Evolutionary conservation across 1,139 yeast genomes (phyloP), one percentile per base, ranked within the genome.

Genomic region (Meyerozyma elateridarum): DNA sequence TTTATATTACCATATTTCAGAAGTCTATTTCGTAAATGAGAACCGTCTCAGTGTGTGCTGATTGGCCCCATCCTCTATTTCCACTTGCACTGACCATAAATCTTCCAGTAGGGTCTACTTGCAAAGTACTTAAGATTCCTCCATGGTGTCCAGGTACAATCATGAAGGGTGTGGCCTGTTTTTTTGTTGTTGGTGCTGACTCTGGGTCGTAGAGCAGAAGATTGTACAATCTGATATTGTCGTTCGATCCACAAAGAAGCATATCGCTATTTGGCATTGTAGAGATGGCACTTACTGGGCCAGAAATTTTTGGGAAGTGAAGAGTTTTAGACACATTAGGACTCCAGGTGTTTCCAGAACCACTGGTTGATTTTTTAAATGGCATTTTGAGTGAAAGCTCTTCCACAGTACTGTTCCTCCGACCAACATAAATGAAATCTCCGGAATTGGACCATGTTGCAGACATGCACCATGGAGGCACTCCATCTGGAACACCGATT

Each of bases 381-480:
- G 83, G 77, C 71, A 73, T 76, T 30, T 80, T 74, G 11, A 91
- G 49, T 28, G 88, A 87, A 40, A 79, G 80, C 53, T 87, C 95
- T 45, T 91, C 97, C 4, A 89, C 88, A 0, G 82, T 70, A 29
- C 93, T 82, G 53, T 89, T 91, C 53, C 98, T 73, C 42, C 98
- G 72, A 1, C 98, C 98, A 3, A 80, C 88, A 48, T 71, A 91
- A 9, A 89, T 70, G 29, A 64, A 68, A 37, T 85, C 80, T 6
- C 98, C 98, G 47, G 81, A 80, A 35, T 70, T 67, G 5, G 95
- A 81, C 97, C 97, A 93, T 33, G 87, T 76, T 1, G 95, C 79
- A n/a, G 87, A 74, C 73, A 84, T 80, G 56, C 95, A 83, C 97
- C 97, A 91, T 0, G 98, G 98, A 1, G 97, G 96, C 0, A 79